Base-by-base conservation (phyloP, 305 asterid genomes). In the Fraxinus albicans region DNA sequence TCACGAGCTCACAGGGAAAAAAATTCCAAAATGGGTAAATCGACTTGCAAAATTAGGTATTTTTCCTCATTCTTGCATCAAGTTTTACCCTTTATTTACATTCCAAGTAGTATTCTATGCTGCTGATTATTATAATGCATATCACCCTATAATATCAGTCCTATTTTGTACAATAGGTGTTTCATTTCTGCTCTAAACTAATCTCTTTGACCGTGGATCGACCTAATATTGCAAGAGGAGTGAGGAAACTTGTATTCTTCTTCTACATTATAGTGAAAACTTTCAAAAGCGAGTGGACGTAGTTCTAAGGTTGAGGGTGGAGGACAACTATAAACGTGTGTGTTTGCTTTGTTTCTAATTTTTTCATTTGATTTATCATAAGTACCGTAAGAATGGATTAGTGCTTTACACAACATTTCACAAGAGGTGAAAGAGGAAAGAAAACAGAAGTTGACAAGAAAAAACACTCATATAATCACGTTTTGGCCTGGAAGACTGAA, bases 21-120 rank as follows among this genome's bases (percentile, higher is more conserved):
- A 80, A 86, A 95, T 93, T 55, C 99, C 99, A 50, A 90, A 89
- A 82, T 95, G 99, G 99, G 97, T 95, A 12, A 95, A 95, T 87
- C 94, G 99, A 17, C 94, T 95, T 34, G 99, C 99, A 60, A 94
- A 92, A 88, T 89, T 95, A 89, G 99, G 99, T 93, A 89, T 15
- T 82, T 70, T 33, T 80, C 73, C 80, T 79, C 25, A 77, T 73
- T 79, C 25, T 44, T 44, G 55, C 55, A 44, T 44, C 55, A 44
- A 44, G 44, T 69, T 76, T 12, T 33, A 60, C 13, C 31, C 9
- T 60, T 60, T 63, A 21, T 63, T 60, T 63, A 25, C 31, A 8
- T 23, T 10, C 72, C 27, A 21, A 63, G 72, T 6, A 63, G 23
- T 6, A 55, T 55, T 55, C 65, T n/a, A n/a, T 55, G 65, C 65